Percentiles rank a stretch among this genome's conserved stretches.
These are phyloP conservation scores for Leucocoprinus birnbaumii DNA, from an alignment of 768 basidiomycete genomes.

Conservation along the genomic window DNA sequence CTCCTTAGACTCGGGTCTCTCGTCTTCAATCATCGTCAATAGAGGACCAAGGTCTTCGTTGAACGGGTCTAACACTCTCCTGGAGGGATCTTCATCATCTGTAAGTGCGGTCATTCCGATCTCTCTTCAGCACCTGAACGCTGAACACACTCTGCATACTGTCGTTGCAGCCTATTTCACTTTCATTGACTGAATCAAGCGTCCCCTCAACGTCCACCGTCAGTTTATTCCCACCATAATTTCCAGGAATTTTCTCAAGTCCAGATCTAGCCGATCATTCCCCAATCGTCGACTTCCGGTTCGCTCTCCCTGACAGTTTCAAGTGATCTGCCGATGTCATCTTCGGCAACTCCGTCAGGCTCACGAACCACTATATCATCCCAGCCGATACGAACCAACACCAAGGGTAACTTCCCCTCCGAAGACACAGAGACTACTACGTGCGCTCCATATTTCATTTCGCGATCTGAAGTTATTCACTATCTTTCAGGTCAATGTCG, in stretches of 20 bases:
- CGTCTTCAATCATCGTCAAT: neutral
- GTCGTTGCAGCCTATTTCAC: neutral
- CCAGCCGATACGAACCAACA: neutral
- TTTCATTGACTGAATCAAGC: neutral
- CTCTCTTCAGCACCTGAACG: neutral
- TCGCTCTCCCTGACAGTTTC: neutral
- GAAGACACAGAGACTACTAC: neutral
- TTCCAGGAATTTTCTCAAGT: neutral
- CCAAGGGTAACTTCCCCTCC: neutral
- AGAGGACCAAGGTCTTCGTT: neutral
- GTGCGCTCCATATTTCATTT: neutral
- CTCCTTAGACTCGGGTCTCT: neutral
- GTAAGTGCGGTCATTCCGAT: neutral
- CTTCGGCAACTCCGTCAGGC: constrained; percentile 6
- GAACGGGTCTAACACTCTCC: neutral
- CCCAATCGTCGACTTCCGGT: constrained; percentile 4
- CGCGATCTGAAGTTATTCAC: neutral
- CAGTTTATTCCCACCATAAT: neutral
- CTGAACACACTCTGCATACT: too few species aligned
- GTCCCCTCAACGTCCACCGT: neutral
- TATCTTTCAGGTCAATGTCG: constrained; percentile 4
- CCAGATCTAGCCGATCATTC: constrained; percentile 3
- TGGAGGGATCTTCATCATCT: neutral
- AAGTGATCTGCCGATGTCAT: constrained; percentile 7
- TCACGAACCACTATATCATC: constrained; percentile 7